phyloP scores from a whole-genome alignment of 2,329 filamentous ascomycete species.

The Blastomyces parvus region DNA sequence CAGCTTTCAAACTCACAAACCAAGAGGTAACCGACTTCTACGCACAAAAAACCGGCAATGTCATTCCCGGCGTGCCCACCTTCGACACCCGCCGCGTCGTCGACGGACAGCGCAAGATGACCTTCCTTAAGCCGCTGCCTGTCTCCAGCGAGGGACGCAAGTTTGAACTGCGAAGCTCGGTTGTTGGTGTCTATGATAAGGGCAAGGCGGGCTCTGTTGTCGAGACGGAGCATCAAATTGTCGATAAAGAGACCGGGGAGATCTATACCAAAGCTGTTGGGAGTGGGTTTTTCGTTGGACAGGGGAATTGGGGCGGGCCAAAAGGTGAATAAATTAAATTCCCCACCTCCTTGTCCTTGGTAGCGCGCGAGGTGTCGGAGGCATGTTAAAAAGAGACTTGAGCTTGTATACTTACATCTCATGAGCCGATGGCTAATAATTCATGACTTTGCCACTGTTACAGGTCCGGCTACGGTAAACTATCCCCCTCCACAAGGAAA shows the following conservation, averaged over 20 bases:
- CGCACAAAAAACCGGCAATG: slow-evolving; percentile 52
- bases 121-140: slow-evolving; percentile 67
- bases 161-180: slow-evolving; percentile 68
- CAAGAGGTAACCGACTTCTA: slow-evolving; percentile 82
- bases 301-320: slow-evolving; percentile 78
- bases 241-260: slow-evolving; percentile 59
- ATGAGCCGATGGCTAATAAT: slow-evolving; percentile 1
- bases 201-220: slow-evolving; percentile 73
- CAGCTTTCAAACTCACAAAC: slow-evolving; percentile 65
- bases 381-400: neutral
- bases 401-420: neutral
- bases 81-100: slow-evolving; percentile 67
- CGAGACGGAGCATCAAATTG: slow-evolving; percentile 67
- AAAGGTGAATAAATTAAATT: slow-evolving; percentile 51
- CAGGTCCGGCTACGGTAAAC: slow-evolving; percentile 59
- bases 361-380: neutral
- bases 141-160: slow-evolving; percentile 58
- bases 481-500: slow-evolving; percentile 66
- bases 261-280: slow-evolving; percentile 61
- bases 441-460: slow-evolving; percentile 14
- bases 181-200: slow-evolving; percentile 83
- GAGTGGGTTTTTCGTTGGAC: slow-evolving; percentile 69
- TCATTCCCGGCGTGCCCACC: slow-evolving; percentile 66
- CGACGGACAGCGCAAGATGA: slow-evolving; percentile 73
- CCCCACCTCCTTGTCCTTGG: neutral